Conservation (phyloP, 768 basidiomycete genomes). For the Asterophora lycoperdoides region DNA sequence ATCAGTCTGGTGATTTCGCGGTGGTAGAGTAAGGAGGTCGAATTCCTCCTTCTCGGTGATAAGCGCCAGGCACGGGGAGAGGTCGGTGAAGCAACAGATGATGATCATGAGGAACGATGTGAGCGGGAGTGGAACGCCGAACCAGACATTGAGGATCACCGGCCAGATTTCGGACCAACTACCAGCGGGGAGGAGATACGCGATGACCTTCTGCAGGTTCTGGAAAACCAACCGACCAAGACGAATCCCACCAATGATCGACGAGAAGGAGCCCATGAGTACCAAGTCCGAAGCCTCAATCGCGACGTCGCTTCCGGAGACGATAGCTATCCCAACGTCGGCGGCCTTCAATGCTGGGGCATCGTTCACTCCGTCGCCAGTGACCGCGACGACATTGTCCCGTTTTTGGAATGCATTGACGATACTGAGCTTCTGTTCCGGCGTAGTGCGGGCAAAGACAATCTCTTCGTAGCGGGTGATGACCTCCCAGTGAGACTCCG, state of each 20-base stretch:
- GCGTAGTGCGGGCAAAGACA: conserved; percentile 52
- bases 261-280: conserved; percentile 43
- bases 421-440: conserved; percentile 55
- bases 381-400: conserved; percentile 47
- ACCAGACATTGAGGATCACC: conserved; percentile 50
- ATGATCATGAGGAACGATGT: conserved; percentile 32
- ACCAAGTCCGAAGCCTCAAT: conserved; percentile 49
- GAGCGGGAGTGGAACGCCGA: conserved; percentile 57
- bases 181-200: conserved; percentile 48
- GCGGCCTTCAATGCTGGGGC: conserved; percentile 47
- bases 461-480: conserved; percentile 37
- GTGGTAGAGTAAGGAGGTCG: conserved; percentile 17
- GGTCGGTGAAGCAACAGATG: conserved; percentile 19
- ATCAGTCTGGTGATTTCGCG: conserved; percentile 17
- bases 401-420: conserved; percentile 48
- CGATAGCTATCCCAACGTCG: conserved; percentile 55
- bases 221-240: conserved; percentile 58
- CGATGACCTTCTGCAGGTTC: conserved; percentile 50
- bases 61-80: conserved; percentile 11
- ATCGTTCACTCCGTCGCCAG: conserved; percentile 58
- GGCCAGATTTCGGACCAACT: conserved; percentile 57
- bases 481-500: conserved; percentile 36
- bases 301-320: conserved; percentile 39
- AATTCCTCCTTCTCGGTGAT: conserved; percentile 20
- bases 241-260: conserved; percentile 54